Conservation (phyloP, 805 yeast genomes). For the Tetrapisispora namnaoensis region DNA sequence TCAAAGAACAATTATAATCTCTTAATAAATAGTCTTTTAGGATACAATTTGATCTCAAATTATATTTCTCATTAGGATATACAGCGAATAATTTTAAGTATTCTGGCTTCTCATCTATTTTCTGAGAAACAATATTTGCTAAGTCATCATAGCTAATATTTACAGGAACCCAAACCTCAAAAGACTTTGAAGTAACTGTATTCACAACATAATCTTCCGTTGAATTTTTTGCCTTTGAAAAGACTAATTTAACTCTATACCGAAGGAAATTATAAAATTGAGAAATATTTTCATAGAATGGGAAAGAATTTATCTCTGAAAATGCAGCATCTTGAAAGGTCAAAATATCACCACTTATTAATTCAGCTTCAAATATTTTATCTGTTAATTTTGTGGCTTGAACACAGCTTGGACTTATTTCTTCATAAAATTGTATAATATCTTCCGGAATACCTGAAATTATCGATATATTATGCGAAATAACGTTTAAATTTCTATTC, state of each 20-base stretch:
- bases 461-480: background rate
- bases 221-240: conserved; percentile 24
- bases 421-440: conserved; percentile 43
- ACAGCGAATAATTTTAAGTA: conserved; percentile 59
- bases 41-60: conserved; percentile 30
- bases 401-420: conserved; percentile 45
- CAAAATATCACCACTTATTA: conserved; percentile 61
- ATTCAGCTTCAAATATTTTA: conserved; percentile 45
- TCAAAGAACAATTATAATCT: conserved; percentile 27
- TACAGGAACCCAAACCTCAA: conserved; percentile 63
- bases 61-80: conserved; percentile 47
- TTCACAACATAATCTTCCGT: conserved; percentile 24
- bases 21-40: conserved; percentile 31
- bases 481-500: conserved; percentile 34
- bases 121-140: conserved; percentile 48
- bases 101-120: conserved; percentile 45
- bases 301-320: conserved; percentile 17
- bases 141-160: conserved; percentile 49
- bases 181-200: conserved; percentile 15
- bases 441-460: conserved; percentile 32
- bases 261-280: conserved; percentile 46
- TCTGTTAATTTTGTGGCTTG: conserved; percentile 17
- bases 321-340: conserved; percentile 18
- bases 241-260: conserved; percentile 50
- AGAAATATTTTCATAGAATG: conserved; percentile 31